Evolutionary conservation across 2,329 filamentous ascomycete genomes (phyloP), one percentile per base, ranked within the genome.

Genomic region (Dothideomycetes sp.): DNA sequence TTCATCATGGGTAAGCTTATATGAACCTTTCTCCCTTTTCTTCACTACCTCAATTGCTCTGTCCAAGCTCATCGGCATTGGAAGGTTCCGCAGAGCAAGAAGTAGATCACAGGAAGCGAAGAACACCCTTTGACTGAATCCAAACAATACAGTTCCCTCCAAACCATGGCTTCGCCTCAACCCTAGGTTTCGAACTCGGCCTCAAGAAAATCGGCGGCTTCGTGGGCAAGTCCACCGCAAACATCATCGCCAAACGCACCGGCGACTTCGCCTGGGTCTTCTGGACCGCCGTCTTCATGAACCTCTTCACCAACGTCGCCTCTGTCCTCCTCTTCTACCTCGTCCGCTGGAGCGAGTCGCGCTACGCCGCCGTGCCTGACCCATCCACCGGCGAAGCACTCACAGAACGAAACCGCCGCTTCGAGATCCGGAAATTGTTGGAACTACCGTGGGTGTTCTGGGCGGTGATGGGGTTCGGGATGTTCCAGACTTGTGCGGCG

Each of bases 201-300:
- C 67, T 79, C 38, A 73, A 73, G 14, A 79, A 77, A 52, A 70
- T 79, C 7, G 75, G 75, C 2, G 67, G 66, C 0, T 78, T 79
- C 41, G 70, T 75, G 1, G 75, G 75, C 9, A 75, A 76, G 46
- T 65, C 72, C 0, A 73, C 73, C 0, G 73, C 75, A 3, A 79
- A 79, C 34, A 60, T 76, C 16, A 78, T 78, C 18, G 65, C 73
- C 0, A 64, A 70, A 47, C 70, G 68, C 10, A 72, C 70, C 0
- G 73, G 74, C 0, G 65, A 79, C 48, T 79, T 79, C 34, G 68
- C 68, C 38, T 79, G 74, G 72, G 72, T 72, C 0, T 79, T 70
- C 49, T 79, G 75, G 75, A 69, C 69, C 8, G 65, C 70, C 0
- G 73, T 79, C 0, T 73, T 75, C 48, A 78, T 79, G 70, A 77